Evolutionary conservation across 176 grass and related monocot species (phyloP).

Genomic region (Cocos nucifera): DNA sequence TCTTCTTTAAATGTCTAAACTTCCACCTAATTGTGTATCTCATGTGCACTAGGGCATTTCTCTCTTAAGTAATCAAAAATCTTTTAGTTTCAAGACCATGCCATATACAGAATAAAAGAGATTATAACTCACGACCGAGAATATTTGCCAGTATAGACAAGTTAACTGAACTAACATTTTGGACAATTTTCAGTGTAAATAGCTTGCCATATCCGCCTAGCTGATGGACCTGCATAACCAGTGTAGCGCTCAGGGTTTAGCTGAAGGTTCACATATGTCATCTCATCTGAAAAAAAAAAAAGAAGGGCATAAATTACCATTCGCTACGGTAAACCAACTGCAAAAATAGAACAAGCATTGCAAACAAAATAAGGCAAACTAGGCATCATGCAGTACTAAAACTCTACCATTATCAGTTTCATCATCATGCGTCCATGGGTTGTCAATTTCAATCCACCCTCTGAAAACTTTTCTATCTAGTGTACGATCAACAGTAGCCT

Average conservation of each 20-base stretch:
- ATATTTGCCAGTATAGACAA: no score
- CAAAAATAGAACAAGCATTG: no score
- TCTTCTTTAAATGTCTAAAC: no score
- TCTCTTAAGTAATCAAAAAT: no score
- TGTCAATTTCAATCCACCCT: slow-evolving; percentile 86
- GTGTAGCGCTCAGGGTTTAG: slow-evolving; percentile 93
- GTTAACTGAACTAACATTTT: slow-evolving; percentile 54
- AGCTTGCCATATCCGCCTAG: slow-evolving; percentile 89
- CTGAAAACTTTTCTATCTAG: slow-evolving; percentile 73
- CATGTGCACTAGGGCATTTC: no score
- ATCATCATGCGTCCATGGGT: slow-evolving; percentile 97
- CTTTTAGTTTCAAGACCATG: neutral
- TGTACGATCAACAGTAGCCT: slow-evolving; percentile 85
- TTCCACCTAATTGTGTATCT: no score
- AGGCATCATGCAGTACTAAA: no score
- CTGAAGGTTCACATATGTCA: slow-evolving; percentile 95
- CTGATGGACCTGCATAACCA: slow-evolving; percentile 82
- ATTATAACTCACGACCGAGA: neutral
- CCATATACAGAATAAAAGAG: neutral
- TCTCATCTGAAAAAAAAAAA: slow-evolving; percentile 42
- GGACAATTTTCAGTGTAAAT: slow-evolving; percentile 96
- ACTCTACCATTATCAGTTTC: slow-evolving; percentile 79
- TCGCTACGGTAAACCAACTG: neutral
- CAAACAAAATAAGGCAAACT: no score
- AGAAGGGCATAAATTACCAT: slow-evolving; percentile 7